Conservation (phyloP, 1,284 basidiomycete genomes). For the Cutaneotrichosporon sp. region DNA sequence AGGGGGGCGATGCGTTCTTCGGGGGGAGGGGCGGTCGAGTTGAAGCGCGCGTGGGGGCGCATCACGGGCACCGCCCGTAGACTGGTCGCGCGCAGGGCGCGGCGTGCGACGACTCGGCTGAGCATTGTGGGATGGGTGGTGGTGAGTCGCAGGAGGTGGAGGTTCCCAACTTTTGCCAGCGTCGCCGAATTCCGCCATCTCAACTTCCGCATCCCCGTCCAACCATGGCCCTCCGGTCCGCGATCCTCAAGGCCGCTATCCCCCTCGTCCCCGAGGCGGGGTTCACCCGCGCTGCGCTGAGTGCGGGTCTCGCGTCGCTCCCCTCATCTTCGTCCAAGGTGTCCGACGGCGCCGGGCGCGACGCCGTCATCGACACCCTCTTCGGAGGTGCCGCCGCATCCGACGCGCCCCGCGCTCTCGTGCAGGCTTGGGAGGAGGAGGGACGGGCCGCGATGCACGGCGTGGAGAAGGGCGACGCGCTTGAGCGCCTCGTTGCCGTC, state of each 20-base stretch:
- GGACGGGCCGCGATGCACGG: slow-evolving; percentile 29
- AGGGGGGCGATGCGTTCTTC: slow-evolving; percentile 16
- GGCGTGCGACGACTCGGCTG: background rate
- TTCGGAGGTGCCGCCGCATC: slow-evolving; percentile 29
- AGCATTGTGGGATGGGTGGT: slow-evolving; percentile 8
- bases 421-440: slow-evolving; percentile 37
- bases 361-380: slow-evolving; percentile 39
- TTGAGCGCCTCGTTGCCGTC: slow-evolving; percentile 8
- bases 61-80: background rate
- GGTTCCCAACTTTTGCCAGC: background rate
- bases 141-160: background rate
- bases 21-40: background rate
- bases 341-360: slow-evolving; percentile 3
- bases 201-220: background rate
- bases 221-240: slow-evolving; percentile 40
- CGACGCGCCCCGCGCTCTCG: slow-evolving; percentile 32
- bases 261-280: slow-evolving; percentile 37
- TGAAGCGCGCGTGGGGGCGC: background rate
- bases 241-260: slow-evolving; percentile 36
- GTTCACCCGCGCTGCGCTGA: slow-evolving; percentile 44
- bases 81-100: background rate
- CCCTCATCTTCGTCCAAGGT: slow-evolving; percentile 14
- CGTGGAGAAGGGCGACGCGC: background rate
- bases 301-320: slow-evolving; percentile 26
- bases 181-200: slow-evolving; percentile 3